These are phyloP conservation scores for Pichia cactophila DNA, from an alignment of 1,139 yeast genomes.

Conservation along the genomic window DNA sequence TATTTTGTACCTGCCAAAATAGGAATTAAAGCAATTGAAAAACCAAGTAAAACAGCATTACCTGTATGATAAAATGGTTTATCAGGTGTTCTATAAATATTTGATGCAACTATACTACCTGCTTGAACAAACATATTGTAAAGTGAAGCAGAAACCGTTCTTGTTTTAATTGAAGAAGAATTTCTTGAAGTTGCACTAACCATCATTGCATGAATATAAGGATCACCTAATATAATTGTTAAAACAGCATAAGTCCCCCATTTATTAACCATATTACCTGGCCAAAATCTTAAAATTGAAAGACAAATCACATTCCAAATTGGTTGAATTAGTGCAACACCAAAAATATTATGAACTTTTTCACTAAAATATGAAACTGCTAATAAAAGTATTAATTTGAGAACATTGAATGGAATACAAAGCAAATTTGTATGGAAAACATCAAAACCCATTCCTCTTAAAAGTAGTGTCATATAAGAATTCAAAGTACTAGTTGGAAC, in stretches of 20 bases:
- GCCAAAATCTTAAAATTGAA: constrained; percentile 44
- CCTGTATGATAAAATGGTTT: constrained; percentile 54
- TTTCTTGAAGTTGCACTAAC: constrained; percentile 58
- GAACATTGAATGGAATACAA: constrained; percentile 40
- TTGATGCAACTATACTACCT: constrained; percentile 43
- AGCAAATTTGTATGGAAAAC: constrained; percentile 49
- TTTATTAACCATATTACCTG: constrained; percentile 36
- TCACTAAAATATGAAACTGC: constrained; percentile 35
- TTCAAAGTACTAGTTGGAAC: constrained; percentile 36
- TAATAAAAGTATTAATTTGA: constrained; percentile 35
- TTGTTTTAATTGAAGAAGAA: constrained; percentile 49
- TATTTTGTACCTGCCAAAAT: constrained; percentile 25
- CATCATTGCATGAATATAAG: constrained; percentile 48
- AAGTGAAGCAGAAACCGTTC: constrained; percentile 55
- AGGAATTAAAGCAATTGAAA: constrained; percentile 28
- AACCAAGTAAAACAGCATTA: constrained; percentile 37
- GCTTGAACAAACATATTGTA: constrained; percentile 58
- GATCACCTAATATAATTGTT: constrained; percentile 39
- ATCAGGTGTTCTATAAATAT: constrained; percentile 50
- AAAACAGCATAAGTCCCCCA: constrained; percentile 50
- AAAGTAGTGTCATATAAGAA: constrained; percentile 44
- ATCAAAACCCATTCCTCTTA: constrained; percentile 46
- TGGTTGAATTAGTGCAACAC: constrained; percentile 32
- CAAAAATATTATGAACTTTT: constrained; percentile 31
- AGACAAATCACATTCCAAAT: constrained; percentile 34